A percentile compares a stretch with the other conserved stretches of the same genome.
These are phyloP conservation scores for Stagonosporopsis chrysanthemi DNA, from an alignment of 2,329 filamentous ascomycete species.

Conservation along the genomic window DNA sequence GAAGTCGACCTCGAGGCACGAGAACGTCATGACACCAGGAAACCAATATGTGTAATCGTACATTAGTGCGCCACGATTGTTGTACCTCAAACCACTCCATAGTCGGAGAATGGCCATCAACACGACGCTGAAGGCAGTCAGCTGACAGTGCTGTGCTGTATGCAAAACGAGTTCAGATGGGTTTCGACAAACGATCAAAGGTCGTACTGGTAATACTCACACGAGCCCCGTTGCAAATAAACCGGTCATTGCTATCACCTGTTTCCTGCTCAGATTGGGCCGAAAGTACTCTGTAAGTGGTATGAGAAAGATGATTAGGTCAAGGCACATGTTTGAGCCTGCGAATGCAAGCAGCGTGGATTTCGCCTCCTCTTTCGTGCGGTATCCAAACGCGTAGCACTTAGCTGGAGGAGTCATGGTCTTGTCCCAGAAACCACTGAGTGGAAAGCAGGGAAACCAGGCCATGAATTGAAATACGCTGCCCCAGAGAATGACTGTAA, in stretches of 20 bases:
- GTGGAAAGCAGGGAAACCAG: slow-evolving; percentile 42
- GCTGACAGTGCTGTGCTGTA: not conserved
- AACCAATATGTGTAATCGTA: slow-evolving; percentile 44
- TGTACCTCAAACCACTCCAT: slow-evolving; percentile 34
- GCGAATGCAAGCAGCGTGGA: slow-evolving; percentile 32
- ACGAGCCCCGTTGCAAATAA: slow-evolving; percentile 2
- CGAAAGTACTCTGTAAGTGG: slow-evolving; percentile 39
- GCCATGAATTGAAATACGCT: slow-evolving; percentile 35
- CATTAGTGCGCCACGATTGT: slow-evolving; percentile 17
- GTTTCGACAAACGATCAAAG: not conserved
- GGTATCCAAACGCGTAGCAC: slow-evolving; percentile 39
- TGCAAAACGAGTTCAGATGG: not conserved
- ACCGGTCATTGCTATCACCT: slow-evolving; percentile 37
- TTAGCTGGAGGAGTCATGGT: slow-evolving; percentile 20
- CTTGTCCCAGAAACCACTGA: slow-evolving; percentile 31
- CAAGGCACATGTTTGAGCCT: slow-evolving; percentile 42
- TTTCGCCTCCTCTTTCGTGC: slow-evolving; percentile 23
- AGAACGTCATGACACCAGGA: slow-evolving; percentile 36
- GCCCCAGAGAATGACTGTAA: slow-evolving; percentile 34
- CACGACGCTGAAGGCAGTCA: slow-evolving; percentile 31
- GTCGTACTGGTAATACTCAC: slow-evolving; percentile 4
- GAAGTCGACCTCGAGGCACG: slow-evolving; percentile 44
- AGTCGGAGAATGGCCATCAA: slow-evolving; percentile 42
- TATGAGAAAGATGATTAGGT: slow-evolving; percentile 37
- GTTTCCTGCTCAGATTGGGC: slow-evolving; percentile 30